Evolutionary conservation across 2,329 filamentous ascomycete genomes (phyloP).

Genomic region (Fusarium caatingaense): DNA sequence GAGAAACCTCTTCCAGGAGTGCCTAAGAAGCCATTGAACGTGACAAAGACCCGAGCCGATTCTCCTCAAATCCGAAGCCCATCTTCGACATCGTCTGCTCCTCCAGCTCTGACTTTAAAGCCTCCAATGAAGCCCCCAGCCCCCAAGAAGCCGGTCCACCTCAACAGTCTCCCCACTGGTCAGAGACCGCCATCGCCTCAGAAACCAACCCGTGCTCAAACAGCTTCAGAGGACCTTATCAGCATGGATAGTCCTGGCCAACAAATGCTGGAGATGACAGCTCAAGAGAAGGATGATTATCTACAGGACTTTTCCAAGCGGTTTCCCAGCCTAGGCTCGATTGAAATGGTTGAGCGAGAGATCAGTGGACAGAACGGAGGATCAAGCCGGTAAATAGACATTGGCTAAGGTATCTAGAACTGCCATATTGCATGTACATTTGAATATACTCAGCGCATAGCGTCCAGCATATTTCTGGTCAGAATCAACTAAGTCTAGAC

Average conservation of each 20-base stretch:
- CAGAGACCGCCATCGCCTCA: slow-evolving; percentile 58
- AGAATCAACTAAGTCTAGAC: neutral
- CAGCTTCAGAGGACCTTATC: slow-evolving; percentile 54
- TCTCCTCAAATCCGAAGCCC: slow-evolving; percentile 41
- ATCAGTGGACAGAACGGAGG: slow-evolving; percentile 50
- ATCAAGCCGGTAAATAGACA: slow-evolving; percentile 37
- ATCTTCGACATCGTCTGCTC: slow-evolving; percentile 37
- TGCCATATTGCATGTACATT: slow-evolving; percentile 33
- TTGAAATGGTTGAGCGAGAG: slow-evolving; percentile 89
- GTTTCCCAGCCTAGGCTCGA: slow-evolving; percentile 84
- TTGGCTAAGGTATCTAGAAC: slow-evolving; percentile 24
- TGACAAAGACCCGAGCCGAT: slow-evolving; percentile 48
- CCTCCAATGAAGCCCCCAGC: slow-evolving; percentile 61
- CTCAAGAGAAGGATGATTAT: slow-evolving; percentile 73
- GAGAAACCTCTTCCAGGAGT: slow-evolving; percentile 58
- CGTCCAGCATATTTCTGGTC: slow-evolving; percentile 26
- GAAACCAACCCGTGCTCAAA: slow-evolving; percentile 51
- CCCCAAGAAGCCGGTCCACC: slow-evolving; percentile 70
- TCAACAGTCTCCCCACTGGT: slow-evolving; percentile 66
- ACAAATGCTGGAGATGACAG: slow-evolving; percentile 65
- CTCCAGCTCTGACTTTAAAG: slow-evolving; percentile 44
- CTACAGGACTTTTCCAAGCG: slow-evolving; percentile 80
- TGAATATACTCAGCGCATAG: slow-evolving; percentile 45
- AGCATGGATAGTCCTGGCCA: slow-evolving; percentile 61
- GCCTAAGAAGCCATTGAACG: slow-evolving; percentile 63